Evolutionary conservation across 371 early-diverging fungal genomes (phyloP), one percentile per base, ranked within the genome.

Genomic region (Lichtheimia corymbifera): DNA sequence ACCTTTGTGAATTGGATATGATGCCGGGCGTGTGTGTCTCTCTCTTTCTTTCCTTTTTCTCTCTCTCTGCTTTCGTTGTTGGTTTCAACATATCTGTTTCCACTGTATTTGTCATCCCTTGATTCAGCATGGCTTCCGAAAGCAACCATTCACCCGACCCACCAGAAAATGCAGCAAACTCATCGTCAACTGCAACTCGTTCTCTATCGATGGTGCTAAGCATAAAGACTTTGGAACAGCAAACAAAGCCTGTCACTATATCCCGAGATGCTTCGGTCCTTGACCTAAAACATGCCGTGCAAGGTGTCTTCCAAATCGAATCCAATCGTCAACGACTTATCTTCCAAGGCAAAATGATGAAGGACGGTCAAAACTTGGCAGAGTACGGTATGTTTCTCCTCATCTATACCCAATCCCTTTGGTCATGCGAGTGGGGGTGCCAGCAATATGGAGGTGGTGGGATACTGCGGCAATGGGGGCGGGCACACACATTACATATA

Each of bases 281-380:
- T 41, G 71, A 83, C 22, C 74, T 86, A 22, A 86, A 86, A 54
- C 75, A 79, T 22, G 78, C 75, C 18, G 81, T 86, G 13, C 77
- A 83, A 27, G 45, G 67, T 30, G 70, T 76, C 51, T 76, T 82
- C 53, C 73, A 83, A 60, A 83, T 86, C 2, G 82, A 82, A 7
- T 75, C 71, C 35, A 69, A 71, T 44, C 76, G 84, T 22, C 86
- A 86, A 51, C 81, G 86, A 7, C 64, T 86, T 51, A 86, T 86
- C 59, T 86, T 82, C 53, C 83, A 83, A 64, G 86, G 86, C 53
- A 72, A 77, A 58, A 81, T 86, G 1, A 70, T 86, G 35, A 81
- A 76, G 51, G 84, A 86, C 55, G 84, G 82, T 49, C 80, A 83
- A 43, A 56, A 63, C 14, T 56, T 86, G 55, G 61, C 74, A 2